Percentiles rank a stretch among this genome's conserved stretches.
Conservation (phyloP, 768 basidiomycete genomes). For the Crassisporium funariophilum region DNA sequence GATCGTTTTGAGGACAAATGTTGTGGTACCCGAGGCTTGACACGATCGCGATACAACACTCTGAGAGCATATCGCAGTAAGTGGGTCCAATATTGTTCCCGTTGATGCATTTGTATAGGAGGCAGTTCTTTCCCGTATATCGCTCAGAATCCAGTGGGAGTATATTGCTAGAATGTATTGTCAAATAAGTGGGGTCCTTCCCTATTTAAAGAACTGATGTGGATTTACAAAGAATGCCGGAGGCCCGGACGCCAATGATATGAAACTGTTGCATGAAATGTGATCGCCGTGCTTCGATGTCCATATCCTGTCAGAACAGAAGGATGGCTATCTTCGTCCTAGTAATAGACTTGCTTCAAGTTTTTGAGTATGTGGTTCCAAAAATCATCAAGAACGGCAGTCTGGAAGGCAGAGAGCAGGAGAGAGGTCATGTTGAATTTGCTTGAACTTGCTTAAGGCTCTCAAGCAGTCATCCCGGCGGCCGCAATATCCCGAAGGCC, state of each 20-base stretch:
- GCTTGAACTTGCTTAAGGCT: no score
- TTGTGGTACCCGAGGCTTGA: slow-evolving; percentile 36
- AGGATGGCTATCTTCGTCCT: no score
- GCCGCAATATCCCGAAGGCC: no score
- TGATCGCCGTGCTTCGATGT: slow-evolving; percentile 34
- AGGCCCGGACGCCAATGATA: slow-evolving; percentile 13
- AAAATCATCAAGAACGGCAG: no score
- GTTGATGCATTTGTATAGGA: slow-evolving; percentile 35
- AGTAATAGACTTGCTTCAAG: no score
- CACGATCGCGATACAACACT: slow-evolving; percentile 40
- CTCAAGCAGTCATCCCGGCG: no score
- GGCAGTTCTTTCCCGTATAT: slow-evolving; percentile 45
- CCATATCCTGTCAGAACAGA: slow-evolving; percentile 13
- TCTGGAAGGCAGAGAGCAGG: no score
- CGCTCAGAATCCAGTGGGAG: slow-evolving; percentile 18
- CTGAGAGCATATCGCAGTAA: slow-evolving; percentile 37
- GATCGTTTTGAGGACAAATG: no score
- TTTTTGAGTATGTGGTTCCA: no score
- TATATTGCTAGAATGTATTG: slow-evolving; percentile 13
- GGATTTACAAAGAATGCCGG: slow-evolving; percentile 10
- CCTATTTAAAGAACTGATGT: slow-evolving; percentile 19
- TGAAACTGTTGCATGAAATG: slow-evolving; percentile 14
- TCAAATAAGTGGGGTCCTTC: slow-evolving; percentile 8
- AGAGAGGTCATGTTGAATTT: no score
- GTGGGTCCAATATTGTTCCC: slow-evolving; percentile 45